Base-by-base conservation (phyloP, 2,329 filamentous ascomycete species). In the Apiospora koreana region DNA sequence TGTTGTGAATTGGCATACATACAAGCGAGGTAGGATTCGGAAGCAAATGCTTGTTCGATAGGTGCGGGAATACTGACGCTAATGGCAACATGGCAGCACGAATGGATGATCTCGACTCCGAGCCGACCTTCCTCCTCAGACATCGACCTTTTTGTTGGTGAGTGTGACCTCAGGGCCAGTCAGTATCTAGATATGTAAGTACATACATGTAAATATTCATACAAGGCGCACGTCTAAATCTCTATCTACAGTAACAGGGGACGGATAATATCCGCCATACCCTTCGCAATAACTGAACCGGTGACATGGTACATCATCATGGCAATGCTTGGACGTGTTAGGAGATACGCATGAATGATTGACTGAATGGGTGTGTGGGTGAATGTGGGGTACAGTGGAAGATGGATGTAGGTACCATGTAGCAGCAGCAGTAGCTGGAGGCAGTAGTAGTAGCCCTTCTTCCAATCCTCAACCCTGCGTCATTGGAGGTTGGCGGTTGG, bases 371-470 rank as follows among this genome's bases (percentile, higher is more conserved):
- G 10, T n/a, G 46, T 38, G 54, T 62, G 54, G 54, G 54, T 14
- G 54, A 62, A 8, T 62, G 54, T 62, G 54, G 54, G 54, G 54
- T 62, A 62, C 31, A 62, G 54, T 43, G 41, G 18, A 35, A 62
- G 54, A 38, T 58, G 50, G 54, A 38, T 35, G 35, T 58, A 58
- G 25, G 50, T 58, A 58, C 25, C 50, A 58, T 18, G 23, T 50
- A 50, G 48, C 12, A 21, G 50, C 28, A 35, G 35, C 35, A 8
- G 35, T 35, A 35, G 35, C 8, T 4, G 35, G 3, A 35, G 35
- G 41, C 14, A 12, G 41, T 18, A 43, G 14, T 16, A 43, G 41
- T 43, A 43, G 41, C 41, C 41, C 28, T 38, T 38, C 54, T 18
- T n/a, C 31, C 28, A 38, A 38, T 31, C 31, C 54, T 62, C 31